Conservation (phyloP, 495 filamentous ascomycete genomes). For the Extremus antarcticus region DNA sequence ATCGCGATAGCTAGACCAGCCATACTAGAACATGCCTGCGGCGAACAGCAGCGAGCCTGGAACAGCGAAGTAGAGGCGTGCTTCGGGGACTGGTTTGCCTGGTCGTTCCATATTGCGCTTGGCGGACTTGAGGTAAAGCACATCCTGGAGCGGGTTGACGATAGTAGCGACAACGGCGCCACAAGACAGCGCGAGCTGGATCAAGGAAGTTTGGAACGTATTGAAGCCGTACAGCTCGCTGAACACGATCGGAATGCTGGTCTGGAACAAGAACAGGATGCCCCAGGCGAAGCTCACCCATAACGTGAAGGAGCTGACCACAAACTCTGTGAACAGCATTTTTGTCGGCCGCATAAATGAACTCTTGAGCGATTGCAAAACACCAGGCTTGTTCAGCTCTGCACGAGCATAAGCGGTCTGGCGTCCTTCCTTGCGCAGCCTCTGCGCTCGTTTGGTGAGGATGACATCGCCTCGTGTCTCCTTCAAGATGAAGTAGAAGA, state of each 20-base stretch:
- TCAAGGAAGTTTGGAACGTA: constrained; percentile 19
- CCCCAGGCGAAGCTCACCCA: constrained; percentile 42
- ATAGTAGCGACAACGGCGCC: constrained; percentile 24
- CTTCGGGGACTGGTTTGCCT: constrained; percentile 16
- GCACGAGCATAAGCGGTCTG: constrained; percentile 3
- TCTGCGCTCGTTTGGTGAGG: constrained; percentile 6
- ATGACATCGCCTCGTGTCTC: constrained; percentile 37
- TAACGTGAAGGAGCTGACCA: constrained; percentile 40
- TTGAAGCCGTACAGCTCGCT: constrained; percentile 18
- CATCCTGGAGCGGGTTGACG: constrained; percentile 13
- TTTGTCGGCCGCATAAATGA: constrained; percentile 30
- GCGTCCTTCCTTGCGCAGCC: constrained; percentile 7
- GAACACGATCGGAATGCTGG: constrained; percentile 23
- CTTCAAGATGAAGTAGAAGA: constrained; percentile 30
- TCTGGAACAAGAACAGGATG: constrained; percentile 36
- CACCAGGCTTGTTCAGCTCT: constrained; percentile 3
- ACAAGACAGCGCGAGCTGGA: constrained; percentile 22
- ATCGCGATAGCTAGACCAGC: constrained; percentile 8
- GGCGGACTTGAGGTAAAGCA: constrained; percentile 15
- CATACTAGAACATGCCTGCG: constrained; percentile 18
- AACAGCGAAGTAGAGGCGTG: constrained; percentile 15
- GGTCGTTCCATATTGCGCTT: constrained; percentile 4
- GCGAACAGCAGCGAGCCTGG: constrained; percentile 16
- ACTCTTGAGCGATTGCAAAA: constrained; percentile 2
- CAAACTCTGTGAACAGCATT: constrained; percentile 41